Evolutionary conservation across 139 green algal species (phyloP).

Genomic region (Volvox africanus): DNA sequence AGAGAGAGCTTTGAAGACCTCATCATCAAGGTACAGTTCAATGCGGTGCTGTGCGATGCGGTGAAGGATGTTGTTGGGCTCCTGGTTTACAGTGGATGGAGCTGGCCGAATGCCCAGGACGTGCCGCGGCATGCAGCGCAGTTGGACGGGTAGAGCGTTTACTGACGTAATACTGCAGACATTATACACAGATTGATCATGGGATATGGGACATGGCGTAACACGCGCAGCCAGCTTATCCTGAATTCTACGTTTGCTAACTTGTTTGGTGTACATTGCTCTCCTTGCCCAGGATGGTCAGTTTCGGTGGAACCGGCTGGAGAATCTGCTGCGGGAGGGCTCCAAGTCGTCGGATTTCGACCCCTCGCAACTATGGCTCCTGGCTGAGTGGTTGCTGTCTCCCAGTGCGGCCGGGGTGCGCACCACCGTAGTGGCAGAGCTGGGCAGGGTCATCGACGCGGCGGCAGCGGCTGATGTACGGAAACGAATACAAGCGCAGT

Average conservation of each 20-base stretch:
- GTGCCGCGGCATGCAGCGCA: too few species aligned
- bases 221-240: too few species aligned
- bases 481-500: constrained; percentile 46
- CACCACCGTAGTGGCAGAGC: constrained; percentile 71
- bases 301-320: constrained; percentile 86
- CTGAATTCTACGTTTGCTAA: too few species aligned
- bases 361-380: constrained; percentile 86
- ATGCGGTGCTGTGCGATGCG: background rate
- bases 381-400: constrained; percentile 85
- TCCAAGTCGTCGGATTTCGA: constrained; percentile 87
- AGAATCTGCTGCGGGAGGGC: constrained; percentile 90
- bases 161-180: too few species aligned
- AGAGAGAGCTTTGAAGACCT: constrained; percentile 83
- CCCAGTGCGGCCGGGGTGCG: constrained; percentile 64
- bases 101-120: too few species aligned
- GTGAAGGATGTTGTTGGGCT: too few species aligned
- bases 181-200: too few species aligned
- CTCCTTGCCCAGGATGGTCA: constrained; percentile 58
- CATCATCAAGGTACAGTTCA: constrained; percentile 70
- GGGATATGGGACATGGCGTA: too few species aligned
- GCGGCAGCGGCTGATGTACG: constrained; percentile 63
- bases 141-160: too few species aligned
- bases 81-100: too few species aligned
- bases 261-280: too few species aligned
- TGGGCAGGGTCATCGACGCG: constrained; percentile 81